Conservation (phyloP, 176 grass and related monocot genomes). For the Panicum miliaceum region DNA sequence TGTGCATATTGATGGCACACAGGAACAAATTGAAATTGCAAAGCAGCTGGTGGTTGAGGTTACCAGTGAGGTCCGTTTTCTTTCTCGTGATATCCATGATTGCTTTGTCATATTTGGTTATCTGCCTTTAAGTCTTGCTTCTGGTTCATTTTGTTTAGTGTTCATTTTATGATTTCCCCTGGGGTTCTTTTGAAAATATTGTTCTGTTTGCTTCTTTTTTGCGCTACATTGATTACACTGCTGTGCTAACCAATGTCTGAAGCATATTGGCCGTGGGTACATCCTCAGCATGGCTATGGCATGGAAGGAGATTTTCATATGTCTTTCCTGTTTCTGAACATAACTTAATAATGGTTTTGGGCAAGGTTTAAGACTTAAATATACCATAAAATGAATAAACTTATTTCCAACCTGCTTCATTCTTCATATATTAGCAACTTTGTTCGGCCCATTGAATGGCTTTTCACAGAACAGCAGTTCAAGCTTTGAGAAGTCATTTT, state of each 20-base stretch:
- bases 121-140: slow-evolving; percentile 36
- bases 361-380: background rate
- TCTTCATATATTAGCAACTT: slow-evolving; percentile 1
- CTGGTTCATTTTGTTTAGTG: slow-evolving; percentile 23
- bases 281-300: background rate
- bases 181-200: slow-evolving; percentile 1
- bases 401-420: background rate
- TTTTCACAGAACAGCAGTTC: background rate
- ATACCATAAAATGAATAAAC: background rate
- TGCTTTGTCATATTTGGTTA: slow-evolving; percentile 35
- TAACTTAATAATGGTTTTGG: background rate
- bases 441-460: background rate
- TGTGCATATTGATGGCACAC: slow-evolving; percentile 84
- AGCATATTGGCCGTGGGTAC: background rate
- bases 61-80: slow-evolving; percentile 79
- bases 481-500: background rate
- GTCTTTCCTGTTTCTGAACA: background rate
- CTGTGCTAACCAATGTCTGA: slow-evolving; percentile 1
- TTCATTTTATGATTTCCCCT: slow-evolving; percentile 9
- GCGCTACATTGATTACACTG: background rate
- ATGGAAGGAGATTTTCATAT: background rate
- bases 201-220: slow-evolving; percentile 30
- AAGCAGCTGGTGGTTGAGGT: slow-evolving; percentile 95
- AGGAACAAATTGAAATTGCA: slow-evolving; percentile 89
- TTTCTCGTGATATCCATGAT: slow-evolving; percentile 21